Evolutionary conservation across 164 flowering plant species (phyloP).

Genomic region (Liquidambar formosana): DNA sequence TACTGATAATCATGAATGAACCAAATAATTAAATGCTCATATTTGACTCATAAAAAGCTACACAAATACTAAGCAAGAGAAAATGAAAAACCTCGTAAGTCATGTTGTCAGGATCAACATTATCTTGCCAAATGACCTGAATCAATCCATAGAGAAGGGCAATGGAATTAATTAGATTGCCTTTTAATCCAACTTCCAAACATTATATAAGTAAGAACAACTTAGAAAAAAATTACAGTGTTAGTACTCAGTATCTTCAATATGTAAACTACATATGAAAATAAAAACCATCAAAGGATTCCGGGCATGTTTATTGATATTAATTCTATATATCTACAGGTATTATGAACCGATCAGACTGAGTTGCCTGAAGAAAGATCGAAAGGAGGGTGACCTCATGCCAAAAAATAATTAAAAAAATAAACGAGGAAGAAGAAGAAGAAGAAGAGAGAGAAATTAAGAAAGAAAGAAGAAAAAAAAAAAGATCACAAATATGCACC

Average conservation of each 20-base stretch:
- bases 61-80: neutral
- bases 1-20: neutral
- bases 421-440: too few species aligned
- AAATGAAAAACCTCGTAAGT: slow-evolving; percentile 76
- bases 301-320: neutral
- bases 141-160: slow-evolving; percentile 7
- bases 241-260: neutral
- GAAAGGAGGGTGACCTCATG: neutral
- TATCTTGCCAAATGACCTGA: slow-evolving; percentile 81
- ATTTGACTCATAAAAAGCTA: neutral
- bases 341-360: neutral
- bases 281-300: neutral
- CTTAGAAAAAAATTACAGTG: neutral
- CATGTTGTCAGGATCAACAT: slow-evolving; percentile 86
- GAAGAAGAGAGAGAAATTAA: too few species aligned
- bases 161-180: neutral
- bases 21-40: neutral
- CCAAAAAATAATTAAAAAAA: too few species aligned
- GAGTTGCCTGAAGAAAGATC: neutral
- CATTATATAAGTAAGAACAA: neutral
- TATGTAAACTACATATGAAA: neutral
- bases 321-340: neutral
- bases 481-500: neutral
- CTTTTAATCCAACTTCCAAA: neutral
- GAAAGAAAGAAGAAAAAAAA: too few species aligned